phyloP scores from a whole-genome alignment of 305 asterid species.

The Plantago lanceolata region DNA sequence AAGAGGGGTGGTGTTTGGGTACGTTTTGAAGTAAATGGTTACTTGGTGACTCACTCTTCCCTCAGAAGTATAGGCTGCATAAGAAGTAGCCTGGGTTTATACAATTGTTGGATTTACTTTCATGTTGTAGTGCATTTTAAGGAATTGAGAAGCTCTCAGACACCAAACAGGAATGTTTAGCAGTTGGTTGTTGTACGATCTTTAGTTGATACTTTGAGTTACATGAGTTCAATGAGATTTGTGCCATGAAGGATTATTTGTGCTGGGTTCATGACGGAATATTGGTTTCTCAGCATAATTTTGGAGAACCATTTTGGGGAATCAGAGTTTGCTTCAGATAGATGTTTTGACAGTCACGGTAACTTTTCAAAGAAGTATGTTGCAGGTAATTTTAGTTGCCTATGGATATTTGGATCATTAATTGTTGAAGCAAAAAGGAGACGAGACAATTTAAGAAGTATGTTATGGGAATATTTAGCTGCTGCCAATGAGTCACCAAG shows the following conservation, averaged over 20 bases:
- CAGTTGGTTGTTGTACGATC: constrained; percentile 21
- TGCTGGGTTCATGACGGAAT: constrained; percentile 13
- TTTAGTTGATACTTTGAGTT: constrained; percentile 3
- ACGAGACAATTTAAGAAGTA: background rate
- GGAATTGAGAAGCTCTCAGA: constrained; percentile 19
- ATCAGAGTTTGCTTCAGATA: constrained; percentile 10
- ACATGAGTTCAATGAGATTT: constrained; percentile 2
- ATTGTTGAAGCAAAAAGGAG: constrained; percentile 4
- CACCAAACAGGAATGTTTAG: constrained; percentile 22
- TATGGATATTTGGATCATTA: background rate
- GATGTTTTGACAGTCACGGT: constrained; percentile 11
- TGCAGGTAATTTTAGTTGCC: background rate
- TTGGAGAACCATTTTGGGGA: constrained; percentile 7
- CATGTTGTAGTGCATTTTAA: constrained; percentile 18
- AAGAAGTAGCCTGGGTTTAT: constrained; percentile 35
- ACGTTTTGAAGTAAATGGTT: constrained; percentile 22
- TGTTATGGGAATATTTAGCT: background rate
- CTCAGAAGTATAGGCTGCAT: constrained; percentile 29
- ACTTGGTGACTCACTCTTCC: constrained; percentile 33
- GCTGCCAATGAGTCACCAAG: constrained; percentile 8
- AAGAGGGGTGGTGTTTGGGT: constrained; percentile 32
- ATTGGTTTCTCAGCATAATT: constrained; percentile 7
- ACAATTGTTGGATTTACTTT: constrained; percentile 29
- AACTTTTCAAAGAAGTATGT: background rate
- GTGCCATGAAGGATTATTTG: constrained; percentile 7